Base-by-base conservation (phyloP, 2,329 filamentous ascomycete species). In the Bipolaris zeicola region DNA sequence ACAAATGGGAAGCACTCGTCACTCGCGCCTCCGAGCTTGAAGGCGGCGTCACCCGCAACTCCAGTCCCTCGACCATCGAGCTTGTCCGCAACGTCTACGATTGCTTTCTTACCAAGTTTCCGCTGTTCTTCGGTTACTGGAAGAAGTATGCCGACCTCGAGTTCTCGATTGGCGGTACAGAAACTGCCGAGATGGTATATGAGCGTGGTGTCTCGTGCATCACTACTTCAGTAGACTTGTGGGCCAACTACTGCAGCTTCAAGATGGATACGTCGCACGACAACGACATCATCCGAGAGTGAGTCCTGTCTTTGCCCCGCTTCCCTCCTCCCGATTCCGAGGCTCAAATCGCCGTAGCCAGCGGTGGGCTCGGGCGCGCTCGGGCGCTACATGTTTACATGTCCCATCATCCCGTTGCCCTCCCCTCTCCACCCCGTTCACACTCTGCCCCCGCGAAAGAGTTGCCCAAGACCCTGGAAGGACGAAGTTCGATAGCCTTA, bases 101-200 rank as follows among this genome's bases (percentile, higher is more conserved):
- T 76, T 87, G 90, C 45, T 96, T 99, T 73, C 88, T 99, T 20
- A 86, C 91, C 59, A 97, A 96, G 73, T 99, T 97, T 64, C 95
- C 95, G 2, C 84, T 98, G 10, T 86, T 98, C 37, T 99, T 98
- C 71, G 95, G 94, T 50, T 99, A 98, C 81, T 99, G 95, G 95
- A 98, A 98, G 82, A 98, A 97, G 76, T 99, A 98, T 83, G 95
- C 95, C 71, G 94, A 98, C 71, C 84, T 96, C 62, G 95, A 99
- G 73, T 99, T 99, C 79, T 92, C 92, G 48, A 96, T 99, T 64
- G 92, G 92, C 4, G 95, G 95, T 16, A 96, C 95, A 5, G 95
- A 99, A 81, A 94, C 94, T 41, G 95, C 95, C 51, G 95, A 98
- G 77, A 96, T 97, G 90, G 92, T 96, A 77, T 99, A 97, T 71